phyloP scores from a whole-genome alignment of 495 filamentous ascomycete genomes.

The Podospora bellae-mahoneyi region DNA sequence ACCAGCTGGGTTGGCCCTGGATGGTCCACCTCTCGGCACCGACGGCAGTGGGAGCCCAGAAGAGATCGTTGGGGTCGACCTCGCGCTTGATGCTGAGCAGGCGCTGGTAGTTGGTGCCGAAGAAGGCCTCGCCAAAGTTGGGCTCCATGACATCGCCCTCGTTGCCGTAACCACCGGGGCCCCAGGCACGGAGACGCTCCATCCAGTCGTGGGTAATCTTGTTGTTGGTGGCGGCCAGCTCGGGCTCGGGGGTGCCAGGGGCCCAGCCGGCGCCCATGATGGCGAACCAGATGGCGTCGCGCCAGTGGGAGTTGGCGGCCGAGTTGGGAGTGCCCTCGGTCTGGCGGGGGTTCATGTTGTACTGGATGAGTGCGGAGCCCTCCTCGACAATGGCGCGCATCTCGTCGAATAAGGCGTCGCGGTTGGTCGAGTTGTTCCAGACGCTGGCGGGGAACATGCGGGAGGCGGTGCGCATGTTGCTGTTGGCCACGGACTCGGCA shows the following conservation, averaged over 20 bases:
- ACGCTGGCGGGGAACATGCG: conserved; percentile 37
- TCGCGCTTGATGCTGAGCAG: conserved; percentile 49
- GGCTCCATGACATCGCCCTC: conserved; percentile 61
- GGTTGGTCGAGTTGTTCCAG: conserved; percentile 31
- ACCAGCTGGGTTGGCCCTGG: conserved; percentile 18
- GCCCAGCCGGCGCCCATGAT: conserved; percentile 20
- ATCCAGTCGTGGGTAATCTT: conserved; percentile 33
- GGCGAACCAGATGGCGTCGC: conserved; percentile 19
- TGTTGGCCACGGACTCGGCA: conserved; percentile 19
- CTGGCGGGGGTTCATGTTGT: conserved; percentile 22
- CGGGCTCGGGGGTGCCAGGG: not conserved
- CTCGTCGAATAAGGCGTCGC: conserved; percentile 24
- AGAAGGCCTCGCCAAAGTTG: conserved; percentile 61
- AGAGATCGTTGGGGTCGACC: conserved; percentile 52
- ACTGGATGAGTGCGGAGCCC: conserved; percentile 24
- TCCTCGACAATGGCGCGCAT: conserved; percentile 23
- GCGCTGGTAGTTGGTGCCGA: conserved; percentile 45
- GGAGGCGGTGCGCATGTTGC: conserved; percentile 36
- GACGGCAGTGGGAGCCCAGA: conserved; percentile 55
- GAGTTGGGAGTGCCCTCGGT: conserved; percentile 15
- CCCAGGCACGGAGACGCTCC: conserved; percentile 8
- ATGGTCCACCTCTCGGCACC: conserved; percentile 48
- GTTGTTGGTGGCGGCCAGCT: conserved; percentile 14
- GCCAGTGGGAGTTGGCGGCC: conserved; percentile 29
- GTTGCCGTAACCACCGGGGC: conserved; percentile 46